Conservation (phyloP, 2,329 filamentous ascomycete genomes). For the Xylariaceae sp. region DNA sequence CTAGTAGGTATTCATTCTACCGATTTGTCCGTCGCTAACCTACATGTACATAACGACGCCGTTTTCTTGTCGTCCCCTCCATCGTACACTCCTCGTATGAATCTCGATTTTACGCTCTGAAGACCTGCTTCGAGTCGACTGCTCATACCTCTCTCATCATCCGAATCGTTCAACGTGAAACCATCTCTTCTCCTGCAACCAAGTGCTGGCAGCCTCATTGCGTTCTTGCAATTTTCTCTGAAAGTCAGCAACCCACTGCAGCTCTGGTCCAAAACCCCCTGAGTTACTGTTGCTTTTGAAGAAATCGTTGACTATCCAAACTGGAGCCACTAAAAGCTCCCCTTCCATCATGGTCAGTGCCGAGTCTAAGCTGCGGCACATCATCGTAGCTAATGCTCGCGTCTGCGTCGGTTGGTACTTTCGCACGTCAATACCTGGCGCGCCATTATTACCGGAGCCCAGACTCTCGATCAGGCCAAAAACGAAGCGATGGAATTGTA, state of each 20-base stretch:
- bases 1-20: no score
- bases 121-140: conserved; percentile 6
- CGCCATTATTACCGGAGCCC: conserved; percentile 39
- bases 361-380: conserved; percentile 50
- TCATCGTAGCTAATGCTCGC: conserved; percentile 42
- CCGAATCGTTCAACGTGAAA: conserved; percentile 23
- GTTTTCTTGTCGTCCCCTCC: no score
- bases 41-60: no score
- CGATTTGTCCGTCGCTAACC: no score
- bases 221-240: conserved; percentile 19
- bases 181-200: conserved; percentile 28
- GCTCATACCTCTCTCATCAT: conserved; percentile 3
- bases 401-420: conserved; percentile 40
- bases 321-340: conserved; percentile 27
- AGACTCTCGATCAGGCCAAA: conserved; percentile 43
- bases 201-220: conserved; percentile 16
- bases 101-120: conserved; percentile 6
- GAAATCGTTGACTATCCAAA: conserved; percentile 26
- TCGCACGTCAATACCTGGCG: conserved; percentile 37
- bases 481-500: conserved; percentile 47
- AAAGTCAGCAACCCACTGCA: conserved; percentile 25
- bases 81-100: not conserved
- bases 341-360: conserved; percentile 37
- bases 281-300: conserved; percentile 20
- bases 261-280: conserved; percentile 24